A percentile compares a stretch with the other conserved stretches of the same genome.
phyloP scores from a whole-genome alignment of 192 early-diverging fungal species.

The Phlyctochytrium arcticum region DNA sequence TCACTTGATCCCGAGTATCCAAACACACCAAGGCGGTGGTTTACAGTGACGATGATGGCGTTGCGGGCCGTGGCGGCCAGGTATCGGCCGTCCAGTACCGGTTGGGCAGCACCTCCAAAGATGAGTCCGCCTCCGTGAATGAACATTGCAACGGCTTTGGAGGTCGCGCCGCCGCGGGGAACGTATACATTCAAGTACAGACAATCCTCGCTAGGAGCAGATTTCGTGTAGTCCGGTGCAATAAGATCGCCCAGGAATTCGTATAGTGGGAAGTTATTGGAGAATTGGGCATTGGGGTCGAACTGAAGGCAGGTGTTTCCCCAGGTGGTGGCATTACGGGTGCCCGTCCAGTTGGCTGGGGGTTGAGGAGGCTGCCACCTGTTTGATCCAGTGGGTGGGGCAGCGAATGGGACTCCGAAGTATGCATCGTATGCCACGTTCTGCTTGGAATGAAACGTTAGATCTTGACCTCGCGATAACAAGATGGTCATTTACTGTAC shows the following conservation, averaged over 20 bases:
- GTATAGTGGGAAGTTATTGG: not conserved
- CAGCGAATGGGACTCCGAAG: slow-evolving; percentile 12
- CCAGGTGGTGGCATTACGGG: not conserved
- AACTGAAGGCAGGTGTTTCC: not conserved
- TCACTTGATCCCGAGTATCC: slow-evolving; percentile 23
- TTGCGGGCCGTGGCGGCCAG: not conserved
- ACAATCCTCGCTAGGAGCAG: slow-evolving; percentile 25
- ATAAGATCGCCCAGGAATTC: not conserved
- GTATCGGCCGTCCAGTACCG: not conserved
- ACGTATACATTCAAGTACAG: slow-evolving; percentile 30
- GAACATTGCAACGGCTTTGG: slow-evolving; percentile 23
- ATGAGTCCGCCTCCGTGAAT: slow-evolving; percentile 35
- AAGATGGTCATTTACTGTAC: not conserved
- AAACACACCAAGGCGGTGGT: slow-evolving; percentile 38
- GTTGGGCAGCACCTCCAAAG: slow-evolving; percentile 7
- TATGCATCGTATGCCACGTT: not conserved
- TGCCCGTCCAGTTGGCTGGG: not conserved
- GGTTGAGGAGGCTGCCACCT: slow-evolving; percentile 3
- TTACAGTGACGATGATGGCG: slow-evolving; percentile 29
- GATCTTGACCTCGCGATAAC: too few relatives aligned
- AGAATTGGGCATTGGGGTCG: not conserved
- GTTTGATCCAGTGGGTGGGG: slow-evolving; percentile 7
- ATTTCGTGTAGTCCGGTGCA: not conserved
- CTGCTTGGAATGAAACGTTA: not conserved
- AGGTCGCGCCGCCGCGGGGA: not conserved